Conservation (phyloP, 768 basidiomycete genomes). For the Sutorius australiensis region DNA sequence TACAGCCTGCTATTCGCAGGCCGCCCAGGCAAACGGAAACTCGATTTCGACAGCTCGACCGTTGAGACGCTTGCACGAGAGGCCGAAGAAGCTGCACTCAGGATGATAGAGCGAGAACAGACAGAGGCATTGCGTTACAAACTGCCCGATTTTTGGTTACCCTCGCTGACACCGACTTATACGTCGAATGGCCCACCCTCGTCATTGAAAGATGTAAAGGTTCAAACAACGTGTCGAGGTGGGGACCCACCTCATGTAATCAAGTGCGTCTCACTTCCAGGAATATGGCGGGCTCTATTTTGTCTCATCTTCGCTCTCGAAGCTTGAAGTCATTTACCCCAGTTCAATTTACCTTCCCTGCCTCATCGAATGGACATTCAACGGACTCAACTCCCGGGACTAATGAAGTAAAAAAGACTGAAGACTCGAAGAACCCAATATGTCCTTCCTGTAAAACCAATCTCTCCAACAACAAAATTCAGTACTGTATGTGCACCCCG, state of each 20-base stretch:
- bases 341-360: constrained; percentile 67
- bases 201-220: constrained; percentile 74
- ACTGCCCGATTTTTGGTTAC: constrained; percentile 96
- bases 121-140: constrained; percentile 82
- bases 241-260: constrained; percentile 75
- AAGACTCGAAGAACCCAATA: constrained; percentile 60
- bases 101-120: constrained; percentile 79
- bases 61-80: constrained; percentile 71
- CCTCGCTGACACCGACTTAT: constrained; percentile 84
- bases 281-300: neutral
- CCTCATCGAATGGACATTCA: constrained; percentile 37
- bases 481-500: constrained; percentile 53
- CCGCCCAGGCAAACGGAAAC: constrained; percentile 76
- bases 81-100: constrained; percentile 85
- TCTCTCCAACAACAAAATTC: constrained; percentile 71
- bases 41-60: constrained; percentile 70
- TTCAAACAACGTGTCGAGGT: constrained; percentile 86
- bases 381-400: constrained; percentile 36
- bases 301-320: constrained; percentile 5
- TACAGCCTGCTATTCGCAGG: constrained; percentile 32
- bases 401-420: constrained; percentile 38
- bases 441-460: constrained; percentile 87
- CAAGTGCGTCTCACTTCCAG: constrained; percentile 47
- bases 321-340: constrained; percentile 82
- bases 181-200: constrained; percentile 56